phyloP scores from a whole-genome alignment of 352 stramenopile genomes.

The Phytopythium aichiense region DNA sequence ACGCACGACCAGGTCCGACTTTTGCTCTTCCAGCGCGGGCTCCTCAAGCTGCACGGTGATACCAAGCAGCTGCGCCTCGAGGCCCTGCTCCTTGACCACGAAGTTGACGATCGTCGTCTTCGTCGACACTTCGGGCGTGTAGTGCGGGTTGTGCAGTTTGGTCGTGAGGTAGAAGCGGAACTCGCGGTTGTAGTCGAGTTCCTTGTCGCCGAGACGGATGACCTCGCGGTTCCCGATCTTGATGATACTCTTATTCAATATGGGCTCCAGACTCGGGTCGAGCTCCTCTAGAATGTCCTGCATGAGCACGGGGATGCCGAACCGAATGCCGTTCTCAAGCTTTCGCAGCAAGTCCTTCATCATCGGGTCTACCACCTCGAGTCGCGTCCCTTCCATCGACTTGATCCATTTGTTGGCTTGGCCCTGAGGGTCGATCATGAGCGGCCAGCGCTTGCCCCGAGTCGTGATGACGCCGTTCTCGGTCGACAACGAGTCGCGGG shows the following conservation, averaged over 20 bases:
- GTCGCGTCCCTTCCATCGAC: slow-evolving; percentile 84
- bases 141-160: slow-evolving; percentile 95
- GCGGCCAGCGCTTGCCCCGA: slow-evolving; percentile 90
- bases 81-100: slow-evolving; percentile 92
- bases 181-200: slow-evolving; percentile 93
- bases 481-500: slow-evolving; percentile 90
- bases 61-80: slow-evolving; percentile 93
- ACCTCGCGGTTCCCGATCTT: slow-evolving; percentile 93
- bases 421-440: slow-evolving; percentile 96
- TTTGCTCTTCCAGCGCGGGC: slow-evolving; percentile 93
- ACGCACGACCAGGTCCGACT: slow-evolving; percentile 87
- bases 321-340: slow-evolving; percentile 93
- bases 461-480: slow-evolving; percentile 97
- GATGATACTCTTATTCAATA: slow-evolving; percentile 94
- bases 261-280: slow-evolving; percentile 91
- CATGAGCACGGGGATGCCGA: slow-evolving; percentile 91
- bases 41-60: slow-evolving; percentile 95
- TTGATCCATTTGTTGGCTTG: slow-evolving; percentile 98
- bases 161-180: slow-evolving; percentile 97
- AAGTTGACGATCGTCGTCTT: slow-evolving; percentile 98
- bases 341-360: slow-evolving; percentile 93
- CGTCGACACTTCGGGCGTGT: slow-evolving; percentile 93
- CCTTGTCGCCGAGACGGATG: slow-evolving; percentile 93
- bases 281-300: slow-evolving; percentile 96
- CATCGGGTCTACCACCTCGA: slow-evolving; percentile 94